A percentile compares a stretch with the other conserved stretches of the same genome.
Conservation (phyloP, 2,329 filamentous ascomycete species). For the Alternaria conjuncta region DNA sequence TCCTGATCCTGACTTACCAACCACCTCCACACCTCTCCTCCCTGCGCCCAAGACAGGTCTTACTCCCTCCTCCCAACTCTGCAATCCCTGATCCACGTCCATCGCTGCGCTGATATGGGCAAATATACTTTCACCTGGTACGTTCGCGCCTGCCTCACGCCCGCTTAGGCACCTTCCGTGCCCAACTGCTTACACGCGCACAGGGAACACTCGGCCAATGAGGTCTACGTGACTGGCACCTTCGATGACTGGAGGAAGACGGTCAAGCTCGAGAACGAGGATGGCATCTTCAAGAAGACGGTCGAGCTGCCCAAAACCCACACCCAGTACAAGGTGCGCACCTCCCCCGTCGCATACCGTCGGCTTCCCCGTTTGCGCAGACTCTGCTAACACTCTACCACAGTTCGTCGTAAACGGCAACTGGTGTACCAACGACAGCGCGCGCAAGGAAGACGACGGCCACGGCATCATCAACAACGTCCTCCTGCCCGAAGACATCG, state of each 20-base stretch:
- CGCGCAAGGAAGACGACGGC: slow-evolving; percentile 81
- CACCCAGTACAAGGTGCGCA: slow-evolving; percentile 89
- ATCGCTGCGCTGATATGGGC: slow-evolving; percentile 59
- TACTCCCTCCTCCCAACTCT: slow-evolving; percentile 23
- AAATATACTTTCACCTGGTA: slow-evolving; percentile 76
- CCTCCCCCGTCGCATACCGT: neutral
- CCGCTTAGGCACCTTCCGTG: slow-evolving; percentile 2
- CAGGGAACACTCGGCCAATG: slow-evolving; percentile 82
- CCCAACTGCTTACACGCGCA: slow-evolving; percentile 22
- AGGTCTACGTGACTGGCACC: slow-evolving; percentile 93
- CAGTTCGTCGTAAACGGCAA: slow-evolving; percentile 95
- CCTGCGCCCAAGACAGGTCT: slow-evolving; percentile 37
- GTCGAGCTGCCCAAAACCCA: slow-evolving; percentile 75
- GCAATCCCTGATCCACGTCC: slow-evolving; percentile 20
- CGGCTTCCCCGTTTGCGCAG: slow-evolving; percentile 6
- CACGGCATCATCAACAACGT: slow-evolving; percentile 93
- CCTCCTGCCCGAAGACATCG: slow-evolving; percentile 75
- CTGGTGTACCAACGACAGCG: slow-evolving; percentile 84
- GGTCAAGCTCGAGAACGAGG: slow-evolving; percentile 79
- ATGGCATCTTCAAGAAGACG: slow-evolving; percentile 75
- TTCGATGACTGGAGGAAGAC: slow-evolving; percentile 95
- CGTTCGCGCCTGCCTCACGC: slow-evolving; percentile 36
- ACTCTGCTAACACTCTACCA: slow-evolving; percentile 28
- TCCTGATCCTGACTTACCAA: slow-evolving; percentile 33
- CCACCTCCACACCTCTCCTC: slow-evolving; percentile 28